Evolutionary conservation across 176 grass and related monocot species (phyloP), one percentile per base, ranked within the genome.

Genomic region (Cocos nucifera): DNA sequence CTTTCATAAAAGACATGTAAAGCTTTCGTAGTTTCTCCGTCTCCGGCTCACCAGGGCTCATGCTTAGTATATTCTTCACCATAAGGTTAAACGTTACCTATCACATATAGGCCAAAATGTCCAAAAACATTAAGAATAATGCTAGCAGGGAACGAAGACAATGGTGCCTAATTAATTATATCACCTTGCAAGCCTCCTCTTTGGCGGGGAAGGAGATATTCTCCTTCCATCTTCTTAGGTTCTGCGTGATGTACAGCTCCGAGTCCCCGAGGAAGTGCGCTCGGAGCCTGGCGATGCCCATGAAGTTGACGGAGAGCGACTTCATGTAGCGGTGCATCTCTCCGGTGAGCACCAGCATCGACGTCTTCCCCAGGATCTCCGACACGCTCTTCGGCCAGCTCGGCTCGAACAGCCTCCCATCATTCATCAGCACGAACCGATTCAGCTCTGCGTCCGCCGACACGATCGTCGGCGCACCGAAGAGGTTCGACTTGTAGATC

Each of bases 381-480:
- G 12, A 27, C 0, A 69, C 22, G 15, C 58, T 5, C 21, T 16
- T 49, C 24, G 74, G 74, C 5, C 29, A 55, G 3, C 67, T 17
- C 15, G 30, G 56, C 22, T 22, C 50, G 25, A 77, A 77, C 24
- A 77, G 22, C 44, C 26, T 68, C 21, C 53, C 14, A 20, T 69
- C 74, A 24, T 77, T 77, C 17, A 69, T 54, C 18, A 77, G 56
- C 64, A 77, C 74, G 49, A 69, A 77, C 15, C 49, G 49, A 57
- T 61, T 77, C 0, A 77, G 28, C 44, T 77, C 64, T 16, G 64
- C 56, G 28, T 77, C 74, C 4, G 35, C 64, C 21, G 74, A 77
- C 26, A 77, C 17, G 4, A 77, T 32, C 2, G 57, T 17, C 10
- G 18, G 67, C 64, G 59, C 48, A 0, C 74, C 74, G 5, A 39